Evolutionary conservation across 352 stramenopile species (phyloP).

Genomic region (Pythium dissotocum): DNA sequence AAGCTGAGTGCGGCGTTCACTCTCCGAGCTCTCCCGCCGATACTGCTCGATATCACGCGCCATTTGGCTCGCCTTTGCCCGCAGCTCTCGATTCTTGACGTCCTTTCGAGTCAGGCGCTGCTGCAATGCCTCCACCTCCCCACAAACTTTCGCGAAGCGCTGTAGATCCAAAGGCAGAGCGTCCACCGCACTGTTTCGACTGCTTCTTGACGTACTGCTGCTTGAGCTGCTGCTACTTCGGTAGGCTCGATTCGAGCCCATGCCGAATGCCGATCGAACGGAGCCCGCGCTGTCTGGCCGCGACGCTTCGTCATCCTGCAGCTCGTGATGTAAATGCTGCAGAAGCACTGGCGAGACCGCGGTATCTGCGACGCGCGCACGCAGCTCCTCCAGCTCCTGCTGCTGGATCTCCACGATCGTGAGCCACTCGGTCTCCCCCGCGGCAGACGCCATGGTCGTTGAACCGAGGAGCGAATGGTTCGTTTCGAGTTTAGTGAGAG

Average conservation of each 20-base stretch:
- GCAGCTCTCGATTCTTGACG: constrained; percentile 36
- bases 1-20: constrained; percentile 18
- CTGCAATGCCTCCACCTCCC: constrained; percentile 41
- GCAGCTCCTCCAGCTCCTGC: constrained; percentile 45
- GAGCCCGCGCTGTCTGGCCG: background rate
- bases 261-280: constrained; percentile 12
- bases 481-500: too few species aligned
- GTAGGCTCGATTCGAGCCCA: background rate
- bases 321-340: background rate
- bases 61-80: constrained; percentile 29
- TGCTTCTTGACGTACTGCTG: constrained; percentile 18
- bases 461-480: too few species aligned
- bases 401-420: constrained; percentile 49
- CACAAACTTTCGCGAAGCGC: constrained; percentile 46
- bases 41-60: constrained; percentile 18
- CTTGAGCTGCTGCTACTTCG: constrained; percentile 26
- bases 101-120: constrained; percentile 34
- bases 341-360: background rate
- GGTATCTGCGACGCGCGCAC: constrained; percentile 16
- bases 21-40: background rate
- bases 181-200: constrained; percentile 11
- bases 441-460: background rate
- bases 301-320: background rate
- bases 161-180: constrained; percentile 36
- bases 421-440: constrained; percentile 32